These are phyloP conservation scores for Sequoiadendron giganteum DNA, from an alignment of 75 land plant genomes.

Conservation along the genomic window DNA sequence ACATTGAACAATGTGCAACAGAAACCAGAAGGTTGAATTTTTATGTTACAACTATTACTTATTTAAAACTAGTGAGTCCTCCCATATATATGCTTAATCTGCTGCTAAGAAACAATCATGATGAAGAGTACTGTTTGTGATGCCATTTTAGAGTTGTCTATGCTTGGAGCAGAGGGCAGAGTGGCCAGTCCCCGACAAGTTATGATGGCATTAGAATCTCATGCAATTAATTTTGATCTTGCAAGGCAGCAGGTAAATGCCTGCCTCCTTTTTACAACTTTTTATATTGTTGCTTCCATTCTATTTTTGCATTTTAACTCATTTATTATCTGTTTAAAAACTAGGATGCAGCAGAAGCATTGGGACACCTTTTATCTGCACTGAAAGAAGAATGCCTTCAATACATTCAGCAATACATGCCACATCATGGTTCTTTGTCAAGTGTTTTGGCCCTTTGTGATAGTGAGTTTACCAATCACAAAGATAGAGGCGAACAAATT, in stretches of 20 bases:
- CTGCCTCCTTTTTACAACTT: neutral
- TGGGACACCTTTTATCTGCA: constrained; percentile 69
- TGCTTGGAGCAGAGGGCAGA: constrained; percentile 23
- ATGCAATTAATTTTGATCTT: constrained; percentile 62
- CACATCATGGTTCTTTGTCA: constrained; percentile 31
- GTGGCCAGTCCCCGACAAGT: constrained; percentile 60
- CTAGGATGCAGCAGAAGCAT: constrained; percentile 96
- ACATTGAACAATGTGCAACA: neutral
- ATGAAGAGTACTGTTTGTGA: neutral
- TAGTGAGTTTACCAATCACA: constrained; percentile 18
- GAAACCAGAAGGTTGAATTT: constrained; percentile 7
- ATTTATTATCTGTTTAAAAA: too few species aligned
- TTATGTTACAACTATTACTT: neutral
- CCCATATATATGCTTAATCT: neutral
- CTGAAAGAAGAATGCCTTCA: constrained; percentile 61
- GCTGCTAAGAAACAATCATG: neutral
- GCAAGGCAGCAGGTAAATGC: constrained; percentile 62
- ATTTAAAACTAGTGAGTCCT: neutral
- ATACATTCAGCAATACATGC: constrained; percentile 25
- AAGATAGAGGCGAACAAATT: constrained; percentile 5
- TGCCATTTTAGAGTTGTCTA: constrained; percentile 51
- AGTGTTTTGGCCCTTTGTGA: constrained; percentile 18
- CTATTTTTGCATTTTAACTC: neutral
- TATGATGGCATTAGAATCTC: constrained; percentile 58
- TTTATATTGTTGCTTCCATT: neutral